Conservation (phyloP, 345 rosid species). For the Arabis alpina region DNA sequence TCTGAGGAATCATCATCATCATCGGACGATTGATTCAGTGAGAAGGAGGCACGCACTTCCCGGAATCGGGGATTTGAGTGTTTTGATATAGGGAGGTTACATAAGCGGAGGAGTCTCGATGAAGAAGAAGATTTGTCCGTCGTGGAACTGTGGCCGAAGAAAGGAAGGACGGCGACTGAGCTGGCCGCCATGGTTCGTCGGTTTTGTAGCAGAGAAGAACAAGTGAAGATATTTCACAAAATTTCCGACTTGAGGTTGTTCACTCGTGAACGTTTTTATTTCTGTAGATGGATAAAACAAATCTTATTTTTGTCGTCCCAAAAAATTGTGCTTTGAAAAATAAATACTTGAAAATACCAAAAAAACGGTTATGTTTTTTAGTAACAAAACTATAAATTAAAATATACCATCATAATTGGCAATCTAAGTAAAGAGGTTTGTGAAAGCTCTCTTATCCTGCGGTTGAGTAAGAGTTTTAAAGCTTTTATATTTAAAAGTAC, state of each 20-base stretch:
- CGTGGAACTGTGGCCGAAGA: slow-evolving; percentile 37
- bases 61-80: slow-evolving; percentile 35
- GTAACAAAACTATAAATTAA: too few species aligned
- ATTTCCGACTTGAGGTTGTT: slow-evolving; percentile 35
- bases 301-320: too few species aligned
- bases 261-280: slow-evolving; percentile 30
- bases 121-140: slow-evolving; percentile 44
- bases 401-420: too few species aligned
- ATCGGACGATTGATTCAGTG: slow-evolving; percentile 43
- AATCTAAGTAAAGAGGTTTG: too few species aligned
- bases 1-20: slow-evolving; percentile 49
- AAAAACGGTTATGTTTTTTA: too few species aligned
- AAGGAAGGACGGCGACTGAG: slow-evolving; percentile 50
- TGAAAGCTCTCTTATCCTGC: too few species aligned
- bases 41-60: slow-evolving; percentile 38
- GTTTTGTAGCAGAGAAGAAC: slow-evolving; percentile 16
- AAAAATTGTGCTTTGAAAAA: too few species aligned
- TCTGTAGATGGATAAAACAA: not conserved
- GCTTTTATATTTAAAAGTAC: too few species aligned
- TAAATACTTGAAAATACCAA: too few species aligned
- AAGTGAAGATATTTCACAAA: slow-evolving; percentile 36
- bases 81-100: slow-evolving; percentile 32
- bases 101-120: slow-evolving; percentile 34
- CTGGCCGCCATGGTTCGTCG: slow-evolving; percentile 53
- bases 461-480: too few species aligned